Base-by-base conservation (phyloP, 2,329 filamentous ascomycete species). In the Sclerotinia subarctica region DNA sequence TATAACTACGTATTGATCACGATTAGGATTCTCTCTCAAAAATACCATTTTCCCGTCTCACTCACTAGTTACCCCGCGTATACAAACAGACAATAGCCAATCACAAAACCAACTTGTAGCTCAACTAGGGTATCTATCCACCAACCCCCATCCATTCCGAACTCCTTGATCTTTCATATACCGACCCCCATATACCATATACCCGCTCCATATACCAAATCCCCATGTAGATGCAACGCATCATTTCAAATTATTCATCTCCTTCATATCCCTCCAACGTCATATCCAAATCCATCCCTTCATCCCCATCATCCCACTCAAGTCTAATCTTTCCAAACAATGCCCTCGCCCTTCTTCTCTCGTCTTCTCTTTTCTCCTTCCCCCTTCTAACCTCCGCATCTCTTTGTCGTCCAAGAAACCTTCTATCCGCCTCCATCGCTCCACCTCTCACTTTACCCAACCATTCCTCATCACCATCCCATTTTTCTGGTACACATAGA, bases 401-500 rank as follows among this genome's bases (percentile, higher is more conserved):
- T 38, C 74, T 68, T 64, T 73, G 72, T 38, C 72, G 57, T 11
- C 68, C 66, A 21, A 73, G 15, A 46, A 75, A 70, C 60, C 73
- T 72, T 26, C 60, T 67, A 29, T 74, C 72, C 10, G 68, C 60
- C 63, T 70, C 67, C 19, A 68, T 47, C 53, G 63, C 38, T 58
- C 57, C 60, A 47, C 38, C 56, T 11, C 47, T 32, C 21, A 67
- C 65, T 57, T 5, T 56, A 35, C 74, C 72, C 24, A 71, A 69
- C 19, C 59, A 29, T 64, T 74, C 19, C 26, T 65, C 64, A 17
- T 73, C 66, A 15, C 70, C 68, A n/a, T 69, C 71, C 52, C 73
- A 69, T 21, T 76, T 32, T 19, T 68, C 64, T 4, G 82, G 82
- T 29, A 88, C 74, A 35, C 80, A 76, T 49, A 97, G 79, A 77